These are phyloP conservation scores for Nymphaea colorata DNA, from an alignment of 164 flowering plant genomes.

Conservation along the genomic window DNA sequence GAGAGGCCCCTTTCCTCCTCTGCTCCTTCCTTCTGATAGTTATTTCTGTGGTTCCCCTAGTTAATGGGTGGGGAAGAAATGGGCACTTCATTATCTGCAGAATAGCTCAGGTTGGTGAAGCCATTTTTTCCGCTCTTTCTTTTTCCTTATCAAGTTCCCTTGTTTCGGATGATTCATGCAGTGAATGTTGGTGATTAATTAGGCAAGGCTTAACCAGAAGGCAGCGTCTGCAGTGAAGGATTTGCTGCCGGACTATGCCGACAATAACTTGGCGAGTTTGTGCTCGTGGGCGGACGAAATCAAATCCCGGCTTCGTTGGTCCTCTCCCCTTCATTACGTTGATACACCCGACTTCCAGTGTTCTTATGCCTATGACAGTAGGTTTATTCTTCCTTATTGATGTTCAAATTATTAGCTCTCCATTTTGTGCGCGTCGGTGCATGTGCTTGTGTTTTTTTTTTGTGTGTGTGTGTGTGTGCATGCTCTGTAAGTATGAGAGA, in stretches of 20 bases:
- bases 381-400: not conserved
- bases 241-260: conserved; percentile 50
- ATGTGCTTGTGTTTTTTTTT: too few relatives aligned
- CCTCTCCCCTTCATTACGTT: conserved; percentile 68
- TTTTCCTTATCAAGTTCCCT: not conserved
- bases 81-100: conserved; percentile 53
- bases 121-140: not conserved
- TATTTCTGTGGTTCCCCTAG: conserved; percentile 8
- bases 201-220: conserved; percentile 49
- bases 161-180: too few relatives aligned
- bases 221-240: conserved; percentile 58
- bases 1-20: not conserved
- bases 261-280: conserved; percentile 43
- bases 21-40: not conserved
- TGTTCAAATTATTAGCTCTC: not conserved
- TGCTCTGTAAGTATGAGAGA: too few relatives aligned
- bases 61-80: conserved; percentile 53
- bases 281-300: conserved; percentile 84
- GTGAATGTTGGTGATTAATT: not conserved
- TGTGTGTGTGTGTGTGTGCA: too few relatives aligned
- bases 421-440: too few relatives aligned
- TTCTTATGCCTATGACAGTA: conserved; percentile 45
- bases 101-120: conserved; percentile 51
- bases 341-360: conserved; percentile 75
- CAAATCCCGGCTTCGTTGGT: conserved; percentile 68